Evolutionary conservation across 306 rosid species (phyloP), one percentile per base, ranked within the genome.

Genomic region (Acacia crassicarpa): DNA sequence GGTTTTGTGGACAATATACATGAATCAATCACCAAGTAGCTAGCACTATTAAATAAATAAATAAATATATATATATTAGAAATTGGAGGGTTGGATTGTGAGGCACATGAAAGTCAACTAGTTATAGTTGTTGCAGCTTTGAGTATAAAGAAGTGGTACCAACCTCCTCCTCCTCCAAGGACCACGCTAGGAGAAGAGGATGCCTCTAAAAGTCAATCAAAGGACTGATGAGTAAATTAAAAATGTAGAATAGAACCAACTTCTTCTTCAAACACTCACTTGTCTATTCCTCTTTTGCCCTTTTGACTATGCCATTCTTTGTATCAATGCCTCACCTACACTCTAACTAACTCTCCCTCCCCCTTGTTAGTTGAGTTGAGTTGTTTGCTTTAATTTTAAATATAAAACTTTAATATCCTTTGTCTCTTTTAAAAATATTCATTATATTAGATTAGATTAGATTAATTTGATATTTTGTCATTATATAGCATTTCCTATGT

Each of bases 71-170:
- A n/a, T n/a, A n/a, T n/a, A 27, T 27, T 27, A 27, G 35, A 12
- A 46, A 73, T 41, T 30, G 77, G 17, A 49, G 45, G 53, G 74
- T 79, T 46, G 3, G 54, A 46, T 75, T 30, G 81, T 69, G 61
- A 65, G 78, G 56, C 69, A 13, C 59, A 74, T 78, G 77, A 63
- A 58, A 74, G 69, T 48, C 66, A 77, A 78, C 63, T 45, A 32
- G 40, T 65, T 45, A 8, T 51, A 11, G 46, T 33, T 84, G 22
- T 33, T 84, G 22, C 56, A 54, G 2, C 5, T 71, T 62, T 32
- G 11, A 78, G 66, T 58, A 59, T 59, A 73, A 48, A 78, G 62
- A 58, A 40, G 20, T 23, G 63, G 40, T 80, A 51, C 44, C 61
- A 69, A 46, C 61, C 65, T n/a, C n/a, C n/a, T 58, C 25, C 41